phyloP scores from a whole-genome alignment of 306 rosid species.

The Geum urbanum region DNA sequence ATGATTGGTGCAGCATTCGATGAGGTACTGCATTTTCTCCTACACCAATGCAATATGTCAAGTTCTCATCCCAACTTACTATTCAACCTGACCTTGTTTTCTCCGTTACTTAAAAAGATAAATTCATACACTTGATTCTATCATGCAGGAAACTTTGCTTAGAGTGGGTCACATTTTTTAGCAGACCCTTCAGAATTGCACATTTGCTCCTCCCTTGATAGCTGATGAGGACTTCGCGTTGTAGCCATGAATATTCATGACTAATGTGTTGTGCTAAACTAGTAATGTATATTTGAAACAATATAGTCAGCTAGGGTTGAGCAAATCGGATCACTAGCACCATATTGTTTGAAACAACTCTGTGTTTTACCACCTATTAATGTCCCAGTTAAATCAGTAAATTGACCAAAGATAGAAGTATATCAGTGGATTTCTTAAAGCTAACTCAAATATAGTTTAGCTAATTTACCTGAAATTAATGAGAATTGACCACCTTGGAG shows the following conservation, averaged over 20 bases:
- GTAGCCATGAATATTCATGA: constrained; percentile 6
- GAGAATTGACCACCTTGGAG: no score
- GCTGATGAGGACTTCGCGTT: constrained; percentile 35
- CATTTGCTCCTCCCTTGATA: constrained; percentile 79
- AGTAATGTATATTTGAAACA: not conserved
- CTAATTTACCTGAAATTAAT: no score
- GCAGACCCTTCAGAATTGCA: constrained; percentile 69
- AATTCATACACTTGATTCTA: not conserved
- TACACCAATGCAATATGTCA: not conserved
- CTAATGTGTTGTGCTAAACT: not conserved
- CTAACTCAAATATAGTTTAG: no score
- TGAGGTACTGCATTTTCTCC: constrained; percentile 55
- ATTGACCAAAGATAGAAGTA: not conserved
- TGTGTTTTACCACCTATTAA: no score
- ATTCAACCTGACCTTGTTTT: not conserved
- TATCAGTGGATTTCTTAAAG: no score
- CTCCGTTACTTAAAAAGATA: not conserved
- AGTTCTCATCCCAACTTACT: not conserved
- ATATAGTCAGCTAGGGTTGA: not conserved
- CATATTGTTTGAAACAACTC: not conserved
- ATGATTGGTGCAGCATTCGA: constrained; percentile 87
- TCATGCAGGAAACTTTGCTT: constrained; percentile 68
- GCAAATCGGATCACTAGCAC: not conserved
- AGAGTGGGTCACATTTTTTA: constrained; percentile 90
- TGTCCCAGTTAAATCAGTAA: not conserved